Evolutionary conservation across 2,329 filamentous ascomycete genomes (phyloP).

Genomic region (Scolecobasidium constrictum): DNA sequence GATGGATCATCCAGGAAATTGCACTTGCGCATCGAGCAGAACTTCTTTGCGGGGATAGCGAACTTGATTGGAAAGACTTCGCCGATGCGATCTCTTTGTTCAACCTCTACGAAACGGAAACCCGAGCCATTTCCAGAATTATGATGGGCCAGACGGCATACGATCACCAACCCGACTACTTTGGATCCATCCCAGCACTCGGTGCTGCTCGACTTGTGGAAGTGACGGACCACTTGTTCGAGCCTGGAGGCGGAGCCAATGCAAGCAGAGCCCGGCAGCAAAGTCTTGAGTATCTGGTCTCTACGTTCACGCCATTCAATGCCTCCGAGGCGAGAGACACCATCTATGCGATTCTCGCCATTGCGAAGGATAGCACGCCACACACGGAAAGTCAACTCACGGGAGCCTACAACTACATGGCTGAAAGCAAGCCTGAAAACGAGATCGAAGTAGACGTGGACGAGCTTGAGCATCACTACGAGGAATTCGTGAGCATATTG

Average conservation of each 20-base stretch:
- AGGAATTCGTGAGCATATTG: neutral
- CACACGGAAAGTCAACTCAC: no score
- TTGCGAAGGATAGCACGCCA: conserved; percentile 20
- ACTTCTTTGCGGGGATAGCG: conserved; percentile 2
- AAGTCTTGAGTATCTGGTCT: conserved; percentile 26
- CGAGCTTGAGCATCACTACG: neutral
- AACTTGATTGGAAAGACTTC: conserved; percentile 3
- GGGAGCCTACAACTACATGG: no score
- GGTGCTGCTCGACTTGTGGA: conserved; percentile 26
- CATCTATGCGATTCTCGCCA: conserved; percentile 24
- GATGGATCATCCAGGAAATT: conserved; percentile 9
- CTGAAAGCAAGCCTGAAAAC: neutral
- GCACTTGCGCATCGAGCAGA: neutral
- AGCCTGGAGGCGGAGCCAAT: neutral
- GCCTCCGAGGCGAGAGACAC: conserved; percentile 19
- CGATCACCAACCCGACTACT: conserved; percentile 19
- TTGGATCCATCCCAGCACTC: conserved; percentile 24
- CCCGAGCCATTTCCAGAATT: conserved; percentile 24
- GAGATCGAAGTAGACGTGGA: neutral
- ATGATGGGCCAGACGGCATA: conserved; percentile 20
- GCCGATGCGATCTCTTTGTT: conserved; percentile 2
- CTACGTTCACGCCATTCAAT: conserved; percentile 21
- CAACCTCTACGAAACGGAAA: conserved; percentile 24
- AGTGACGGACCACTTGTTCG: conserved; percentile 23
- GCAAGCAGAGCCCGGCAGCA: conserved; percentile 9